phyloP scores from a whole-genome alignment of 164 flowering plant species.

The Umbilicus rupestris region DNA sequence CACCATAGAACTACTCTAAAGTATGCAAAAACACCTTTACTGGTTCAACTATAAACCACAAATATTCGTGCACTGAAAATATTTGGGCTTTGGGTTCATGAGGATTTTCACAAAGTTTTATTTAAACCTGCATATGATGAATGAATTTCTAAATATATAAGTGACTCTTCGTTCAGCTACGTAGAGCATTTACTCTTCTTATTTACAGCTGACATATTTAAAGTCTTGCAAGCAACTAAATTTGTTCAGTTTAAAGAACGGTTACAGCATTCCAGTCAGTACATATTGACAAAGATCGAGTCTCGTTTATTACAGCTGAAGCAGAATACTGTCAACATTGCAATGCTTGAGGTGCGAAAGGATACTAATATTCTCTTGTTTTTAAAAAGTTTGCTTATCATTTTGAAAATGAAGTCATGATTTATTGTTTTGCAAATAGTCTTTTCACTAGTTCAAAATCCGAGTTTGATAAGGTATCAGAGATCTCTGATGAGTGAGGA shows the following conservation, averaged over 20 bases:
- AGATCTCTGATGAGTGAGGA: conserved; percentile 75
- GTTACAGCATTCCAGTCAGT: conserved; percentile 67
- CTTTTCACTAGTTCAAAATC: conserved; percentile 44
- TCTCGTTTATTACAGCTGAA: conserved; percentile 60
- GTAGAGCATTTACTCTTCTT: background rate
- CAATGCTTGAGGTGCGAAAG: conserved; percentile 51
- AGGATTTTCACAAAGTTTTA: background rate
- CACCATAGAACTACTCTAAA: conserved; percentile 87
- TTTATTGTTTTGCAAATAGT: conserved; percentile 20
- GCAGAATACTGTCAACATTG: conserved; percentile 60
- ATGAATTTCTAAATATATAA: background rate
- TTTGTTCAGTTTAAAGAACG: conserved; percentile 82
- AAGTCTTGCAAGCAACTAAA: conserved; percentile 55
- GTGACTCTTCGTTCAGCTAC: background rate
- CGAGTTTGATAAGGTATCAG: conserved; percentile 42
- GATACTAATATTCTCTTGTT: background rate
- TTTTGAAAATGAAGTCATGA: background rate
- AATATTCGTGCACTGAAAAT: background rate
- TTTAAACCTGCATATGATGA: background rate
- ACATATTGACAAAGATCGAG: conserved; percentile 62
- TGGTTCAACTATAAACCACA: background rate
- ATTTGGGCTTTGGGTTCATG: background rate
- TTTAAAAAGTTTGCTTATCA: background rate
- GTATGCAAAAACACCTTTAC: conserved; percentile 25
- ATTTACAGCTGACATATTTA: background rate